phyloP scores from a whole-genome alignment of 1,139 yeast species.

The Yamadazyma triangularis region DNA sequence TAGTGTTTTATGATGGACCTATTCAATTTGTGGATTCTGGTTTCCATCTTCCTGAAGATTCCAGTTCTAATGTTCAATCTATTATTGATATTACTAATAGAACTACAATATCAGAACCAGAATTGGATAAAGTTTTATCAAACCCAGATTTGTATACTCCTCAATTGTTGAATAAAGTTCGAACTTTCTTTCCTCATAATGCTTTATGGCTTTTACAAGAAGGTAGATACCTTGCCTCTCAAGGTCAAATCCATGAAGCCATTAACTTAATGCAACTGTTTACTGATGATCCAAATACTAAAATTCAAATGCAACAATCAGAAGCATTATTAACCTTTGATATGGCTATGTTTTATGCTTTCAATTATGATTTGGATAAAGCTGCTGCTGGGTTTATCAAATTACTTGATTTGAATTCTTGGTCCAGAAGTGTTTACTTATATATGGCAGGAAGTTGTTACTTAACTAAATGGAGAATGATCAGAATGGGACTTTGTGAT shows the following conservation, averaged over 20 bases:
- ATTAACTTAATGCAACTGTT: constrained; percentile 70
- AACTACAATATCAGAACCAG: constrained; percentile 30
- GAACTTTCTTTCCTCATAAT: constrained; percentile 78
- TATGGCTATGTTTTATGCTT: constrained; percentile 73
- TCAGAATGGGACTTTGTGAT: constrained; percentile 40
- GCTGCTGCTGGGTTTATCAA: constrained; percentile 75
- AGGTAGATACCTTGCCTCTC: constrained; percentile 78
- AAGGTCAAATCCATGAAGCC: constrained; percentile 69
- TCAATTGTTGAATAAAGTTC: constrained; percentile 47
- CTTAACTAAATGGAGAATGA: constrained; percentile 73
- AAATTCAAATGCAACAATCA: constrained; percentile 83
- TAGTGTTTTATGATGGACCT: constrained; percentile 93
- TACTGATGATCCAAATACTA: constrained; percentile 46
- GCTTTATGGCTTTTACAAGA: constrained; percentile 91
- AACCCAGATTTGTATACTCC: constrained; percentile 43
- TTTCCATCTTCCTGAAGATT: constrained; percentile 56
- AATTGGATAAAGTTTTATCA: constrained; percentile 26
- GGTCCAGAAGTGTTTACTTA: constrained; percentile 88
- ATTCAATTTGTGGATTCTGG: constrained; percentile 88
- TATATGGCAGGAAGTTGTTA: constrained; percentile 87
- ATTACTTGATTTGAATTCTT: constrained; percentile 71
- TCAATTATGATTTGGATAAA: constrained; percentile 70
- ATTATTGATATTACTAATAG: constrained; percentile 27
- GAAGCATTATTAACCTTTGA: constrained; percentile 86
- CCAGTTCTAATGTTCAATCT: constrained; percentile 20